Conservation (phyloP, 169 alveolate species). For the Theileria orientalis region DNA sequence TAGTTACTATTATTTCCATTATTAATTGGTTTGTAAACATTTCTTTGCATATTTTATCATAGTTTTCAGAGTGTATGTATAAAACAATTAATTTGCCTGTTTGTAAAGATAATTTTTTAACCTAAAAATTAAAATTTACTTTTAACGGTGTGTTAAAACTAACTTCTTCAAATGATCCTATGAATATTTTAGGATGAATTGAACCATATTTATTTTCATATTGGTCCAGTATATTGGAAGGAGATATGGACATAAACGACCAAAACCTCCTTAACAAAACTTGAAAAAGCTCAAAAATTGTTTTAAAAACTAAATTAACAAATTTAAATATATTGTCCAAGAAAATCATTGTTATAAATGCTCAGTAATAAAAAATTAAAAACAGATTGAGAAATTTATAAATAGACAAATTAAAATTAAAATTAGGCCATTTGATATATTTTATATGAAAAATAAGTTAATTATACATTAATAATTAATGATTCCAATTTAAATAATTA, state of each 20-base stretch:
- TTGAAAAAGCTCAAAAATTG: not conserved
- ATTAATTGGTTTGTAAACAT: conserved; percentile 36
- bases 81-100: conserved; percentile 43
- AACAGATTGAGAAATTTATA: too few relatives aligned
- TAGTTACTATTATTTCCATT: conserved; percentile 41
- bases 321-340: not conserved
- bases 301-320: not conserved
- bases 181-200: conserved; percentile 53
- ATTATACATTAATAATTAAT: not conserved
- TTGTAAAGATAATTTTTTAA: conserved; percentile 14
- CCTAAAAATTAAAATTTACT: conserved; percentile 5
- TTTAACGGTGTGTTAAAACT: not conserved
- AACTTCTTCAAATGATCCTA: conserved; percentile 45
- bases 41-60: not conserved
- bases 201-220: conserved; percentile 42
- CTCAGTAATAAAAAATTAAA: too few relatives aligned
- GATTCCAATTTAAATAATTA: not conserved
- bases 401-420: too few relatives aligned
- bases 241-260: conserved; percentile 6
- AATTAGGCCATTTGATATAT: too few relatives aligned
- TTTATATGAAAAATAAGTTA: too few relatives aligned
- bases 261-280: not conserved
- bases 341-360: not conserved
- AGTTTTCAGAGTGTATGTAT: conserved; percentile 22
- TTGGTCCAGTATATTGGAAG: not conserved